Percentiles rank a stretch among this genome's conserved stretches.
Evolutionary conservation across 306 rosid genomes (phyloP).

Genomic region (Begonia fuchsioides): DNA sequence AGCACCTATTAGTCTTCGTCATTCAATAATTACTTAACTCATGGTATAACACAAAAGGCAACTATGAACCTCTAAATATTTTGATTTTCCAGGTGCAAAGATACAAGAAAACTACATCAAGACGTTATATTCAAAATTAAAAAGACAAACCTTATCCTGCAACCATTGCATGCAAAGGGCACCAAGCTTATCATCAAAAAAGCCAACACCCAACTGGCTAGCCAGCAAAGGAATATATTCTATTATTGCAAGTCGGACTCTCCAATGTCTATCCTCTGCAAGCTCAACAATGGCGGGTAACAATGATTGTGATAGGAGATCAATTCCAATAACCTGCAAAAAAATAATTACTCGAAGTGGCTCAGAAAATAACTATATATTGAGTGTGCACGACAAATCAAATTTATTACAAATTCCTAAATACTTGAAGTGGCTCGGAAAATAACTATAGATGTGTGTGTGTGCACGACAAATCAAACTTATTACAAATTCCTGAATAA

Average conservation of each 20-base stretch:
- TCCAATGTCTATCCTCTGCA: slow-evolving; percentile 98
- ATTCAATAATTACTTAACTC: no score
- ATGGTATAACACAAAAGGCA: no score
- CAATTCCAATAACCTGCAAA: slow-evolving; percentile 90
- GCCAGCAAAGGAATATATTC: slow-evolving; percentile 94
- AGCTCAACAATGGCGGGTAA: slow-evolving; percentile 99
- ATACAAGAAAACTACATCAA: no score
- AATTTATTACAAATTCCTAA: no score
- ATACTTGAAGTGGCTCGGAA: slow-evolving; percentile 5
- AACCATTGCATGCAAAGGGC: slow-evolving; percentile 99
- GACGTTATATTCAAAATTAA: neutral
- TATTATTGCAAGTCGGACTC: slow-evolving; percentile 94
- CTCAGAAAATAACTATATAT: neutral
- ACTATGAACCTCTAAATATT: no score
- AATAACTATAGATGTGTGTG: no score
- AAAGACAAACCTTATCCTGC: slow-evolving; percentile 75
- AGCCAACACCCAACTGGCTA: slow-evolving; percentile 90
- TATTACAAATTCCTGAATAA: no score
- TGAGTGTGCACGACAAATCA: no score
- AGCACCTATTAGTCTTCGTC: no score
- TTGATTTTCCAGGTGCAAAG: no score
- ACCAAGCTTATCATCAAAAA: slow-evolving; percentile 94
- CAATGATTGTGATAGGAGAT: slow-evolving; percentile 82
- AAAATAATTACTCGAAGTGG: slow-evolving; percentile 5
- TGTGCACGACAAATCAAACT: no score